Base-by-base conservation (phyloP, 177 flowering plant genomes). In the Tripterygium wilfordii region DNA sequence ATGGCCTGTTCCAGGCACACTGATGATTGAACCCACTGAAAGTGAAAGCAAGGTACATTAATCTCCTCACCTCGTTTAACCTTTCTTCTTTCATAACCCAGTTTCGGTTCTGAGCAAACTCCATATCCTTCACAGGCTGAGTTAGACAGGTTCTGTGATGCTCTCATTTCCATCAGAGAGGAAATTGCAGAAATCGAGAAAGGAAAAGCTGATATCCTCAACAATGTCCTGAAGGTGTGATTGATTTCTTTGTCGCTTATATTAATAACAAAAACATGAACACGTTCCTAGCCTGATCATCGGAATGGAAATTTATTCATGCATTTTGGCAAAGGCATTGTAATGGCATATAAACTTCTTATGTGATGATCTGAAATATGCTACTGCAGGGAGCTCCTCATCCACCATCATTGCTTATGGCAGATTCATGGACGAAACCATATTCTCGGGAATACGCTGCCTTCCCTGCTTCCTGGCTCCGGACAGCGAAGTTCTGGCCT, bases 1-100 rank as follows among this genome's bases (percentile, higher is more conserved):
- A 47, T 92, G 99, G 99, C 99, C 99, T 15, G 99, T 92, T 45
- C 99, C 99, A 0, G 99, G 97, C 25, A 92, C 99, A 24, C 95
- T 92, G 62, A 89, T 92, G 99, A 77, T 89, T 63, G 99, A 89
- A 63, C 99, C 97, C 19, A 92, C 96, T 20, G 99, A 92, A 69
- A 92, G 99, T 72, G 99, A 92, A 67, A 88, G 91, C 99, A 86
- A 89, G 90, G 99, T 89, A 67, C 40, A 3, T 33, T 30, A 10
- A 14, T 4, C 27, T 55, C 16, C 26, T 39, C 47, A 26, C 19
- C 24, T 13, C 0, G 26, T 55, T 40, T 36, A 40, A 25, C 15
- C 26, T 26, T 30, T 28, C 13, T 43, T 22, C 21, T 36, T 50
- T 30, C 36, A 5, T 4, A 18, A 35, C 13, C 8, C 14, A 10